phyloP scores from a whole-genome alignment of 306 rosid genomes.

The Coriaria nepalensis region DNA sequence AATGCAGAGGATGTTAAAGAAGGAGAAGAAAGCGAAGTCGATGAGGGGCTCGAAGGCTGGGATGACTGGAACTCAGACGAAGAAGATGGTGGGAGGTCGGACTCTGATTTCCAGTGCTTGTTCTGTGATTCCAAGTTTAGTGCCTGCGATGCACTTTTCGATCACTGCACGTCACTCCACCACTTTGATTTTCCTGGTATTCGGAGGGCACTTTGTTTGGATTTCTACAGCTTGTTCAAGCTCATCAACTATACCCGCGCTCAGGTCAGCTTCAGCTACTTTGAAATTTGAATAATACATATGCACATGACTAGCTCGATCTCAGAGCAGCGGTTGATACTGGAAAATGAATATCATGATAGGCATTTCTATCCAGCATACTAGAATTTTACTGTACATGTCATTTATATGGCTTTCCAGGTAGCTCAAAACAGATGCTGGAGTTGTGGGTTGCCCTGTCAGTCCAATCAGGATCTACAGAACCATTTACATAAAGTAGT shows the following conservation, averaged over 20 bases:
- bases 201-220: conserved; percentile 29
- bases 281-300: not conserved
- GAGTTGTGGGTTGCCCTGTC: conserved; percentile 52
- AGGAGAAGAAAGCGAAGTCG: conserved; percentile 19
- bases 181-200: conserved; percentile 45
- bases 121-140: conserved; percentile 49
- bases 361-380: not conserved
- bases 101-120: conserved; percentile 36
- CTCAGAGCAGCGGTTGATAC: not conserved
- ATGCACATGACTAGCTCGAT: not conserved
- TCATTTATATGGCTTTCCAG: conserved; percentile 21
- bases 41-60: conserved; percentile 28
- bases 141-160: conserved; percentile 33
- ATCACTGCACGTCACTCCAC: conserved; percentile 49
- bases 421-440: conserved; percentile 68
- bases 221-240: conserved; percentile 69
- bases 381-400: not conserved
- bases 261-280: conserved; percentile 26
- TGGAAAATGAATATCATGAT: not conserved
- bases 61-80: conserved; percentile 54
- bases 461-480: conserved; percentile 39
- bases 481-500: conserved; percentile 53
- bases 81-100: conserved; percentile 20
- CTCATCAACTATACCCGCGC: conserved; percentile 70
- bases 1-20: not conserved